Evolutionary conservation across 805 yeast species (phyloP).

Genomic region (Schwanniomyces polymorphus): DNA sequence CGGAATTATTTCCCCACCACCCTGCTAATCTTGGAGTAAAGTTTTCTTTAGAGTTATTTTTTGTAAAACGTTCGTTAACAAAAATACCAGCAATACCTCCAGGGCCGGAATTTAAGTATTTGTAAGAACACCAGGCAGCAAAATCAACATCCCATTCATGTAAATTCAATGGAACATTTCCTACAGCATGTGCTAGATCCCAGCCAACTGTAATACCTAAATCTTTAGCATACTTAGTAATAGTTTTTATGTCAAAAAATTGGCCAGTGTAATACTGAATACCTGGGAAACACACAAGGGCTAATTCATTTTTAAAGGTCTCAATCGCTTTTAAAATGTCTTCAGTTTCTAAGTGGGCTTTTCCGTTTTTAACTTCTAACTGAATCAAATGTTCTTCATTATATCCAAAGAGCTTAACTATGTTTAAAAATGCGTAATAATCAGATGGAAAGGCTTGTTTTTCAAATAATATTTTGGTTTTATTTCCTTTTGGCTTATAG

Average conservation of each 20-base stretch:
- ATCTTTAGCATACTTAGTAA: constrained; percentile 62
- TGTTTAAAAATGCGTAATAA: constrained; percentile 78
- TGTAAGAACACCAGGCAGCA: constrained; percentile 94
- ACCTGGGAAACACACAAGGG: constrained; percentile 80
- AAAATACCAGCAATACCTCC: constrained; percentile 90
- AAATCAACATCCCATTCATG: constrained; percentile 93
- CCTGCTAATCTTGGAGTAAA: constrained; percentile 79
- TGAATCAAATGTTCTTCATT: constrained; percentile 61
- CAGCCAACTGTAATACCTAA: constrained; percentile 70
- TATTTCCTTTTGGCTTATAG: constrained; percentile 61
- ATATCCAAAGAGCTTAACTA: constrained; percentile 61
- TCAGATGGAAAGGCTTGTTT: constrained; percentile 91
- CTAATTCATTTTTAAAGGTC: constrained; percentile 58
- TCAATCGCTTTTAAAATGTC: constrained; percentile 60
- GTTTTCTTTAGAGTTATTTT: constrained; percentile 22
- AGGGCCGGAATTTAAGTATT: constrained; percentile 89
- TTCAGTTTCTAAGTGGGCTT: constrained; percentile 57
- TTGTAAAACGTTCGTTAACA: constrained; percentile 57
- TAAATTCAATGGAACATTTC: constrained; percentile 72
- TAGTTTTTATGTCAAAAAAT: constrained; percentile 68
- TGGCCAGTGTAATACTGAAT: constrained; percentile 94
- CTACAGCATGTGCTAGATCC: constrained; percentile 95
- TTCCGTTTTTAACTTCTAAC: constrained; percentile 58
- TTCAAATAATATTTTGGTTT: constrained; percentile 77
- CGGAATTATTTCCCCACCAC: constrained; percentile 92